phyloP scores from a whole-genome alignment of 1,284 basidiomycete genomes.

The Malassezia pachydermatis region DNA sequence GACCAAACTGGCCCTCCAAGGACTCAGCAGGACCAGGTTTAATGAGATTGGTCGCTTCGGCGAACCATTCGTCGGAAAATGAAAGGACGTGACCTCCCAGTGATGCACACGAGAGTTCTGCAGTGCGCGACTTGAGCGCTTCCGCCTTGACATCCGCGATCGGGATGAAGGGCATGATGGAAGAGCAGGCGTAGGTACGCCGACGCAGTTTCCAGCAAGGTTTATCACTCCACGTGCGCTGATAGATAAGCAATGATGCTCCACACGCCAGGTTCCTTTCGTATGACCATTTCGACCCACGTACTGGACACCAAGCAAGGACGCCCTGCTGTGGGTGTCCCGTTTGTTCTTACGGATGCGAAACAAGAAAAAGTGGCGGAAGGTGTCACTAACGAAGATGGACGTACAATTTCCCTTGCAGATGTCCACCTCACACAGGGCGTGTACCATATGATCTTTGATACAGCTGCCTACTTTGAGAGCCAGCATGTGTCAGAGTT shows the following conservation, averaged over 20 bases:
- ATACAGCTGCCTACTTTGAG: constrained; percentile 1
- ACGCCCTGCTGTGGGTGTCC: neutral
- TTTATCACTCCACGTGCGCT: no score
- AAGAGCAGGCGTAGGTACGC: neutral
- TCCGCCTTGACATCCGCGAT: neutral
- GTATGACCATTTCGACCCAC: constrained; percentile 11
- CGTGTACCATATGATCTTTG: constrained; percentile 1
- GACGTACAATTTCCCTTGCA: neutral
- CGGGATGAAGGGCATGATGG: constrained; percentile 2
- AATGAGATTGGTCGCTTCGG: constrained; percentile 70
- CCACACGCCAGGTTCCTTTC: no score
- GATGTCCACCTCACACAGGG: neutral
- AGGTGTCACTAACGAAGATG: neutral
- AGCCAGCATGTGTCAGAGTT: neutral
- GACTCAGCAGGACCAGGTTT: constrained; percentile 50
- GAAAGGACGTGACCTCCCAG: constrained; percentile 67
- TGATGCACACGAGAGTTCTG: constrained; percentile 75
- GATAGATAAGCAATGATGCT: no score
- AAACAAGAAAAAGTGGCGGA: neutral
- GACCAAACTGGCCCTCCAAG: constrained; percentile 85
- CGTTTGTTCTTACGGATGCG: neutral
- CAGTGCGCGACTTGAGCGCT: constrained; percentile 24
- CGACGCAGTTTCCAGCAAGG: no score
- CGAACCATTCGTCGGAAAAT: constrained; percentile 93
- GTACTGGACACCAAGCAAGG: constrained; percentile 10